Conservation (phyloP, 306 rosid genomes). For the Casuarina cunninghamiana region DNA sequence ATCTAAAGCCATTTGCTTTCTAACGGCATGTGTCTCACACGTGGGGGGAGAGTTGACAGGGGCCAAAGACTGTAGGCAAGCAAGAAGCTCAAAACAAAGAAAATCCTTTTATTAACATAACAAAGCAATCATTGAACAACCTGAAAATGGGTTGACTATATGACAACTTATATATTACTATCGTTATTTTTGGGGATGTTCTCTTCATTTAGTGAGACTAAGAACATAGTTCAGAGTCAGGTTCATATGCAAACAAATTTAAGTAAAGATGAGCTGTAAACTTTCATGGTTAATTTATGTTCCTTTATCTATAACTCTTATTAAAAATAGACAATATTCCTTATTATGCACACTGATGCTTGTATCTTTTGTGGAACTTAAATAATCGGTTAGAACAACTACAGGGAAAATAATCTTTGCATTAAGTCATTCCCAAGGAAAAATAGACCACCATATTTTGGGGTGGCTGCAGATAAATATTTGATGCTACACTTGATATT, state of each 20-base stretch:
- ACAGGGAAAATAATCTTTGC: not conserved
- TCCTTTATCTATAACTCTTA: not conserved
- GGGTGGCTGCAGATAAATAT: too few relatives aligned
- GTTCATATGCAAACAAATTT: not conserved
- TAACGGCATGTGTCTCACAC: slow-evolving; percentile 24
- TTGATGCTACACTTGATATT: not conserved
- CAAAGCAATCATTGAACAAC: not conserved
- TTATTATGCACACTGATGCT: not conserved
- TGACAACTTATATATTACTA: not conserved
- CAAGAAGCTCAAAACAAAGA: slow-evolving; percentile 1
- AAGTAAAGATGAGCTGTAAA: not conserved
- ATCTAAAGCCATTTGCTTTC: slow-evolving; percentile 60
- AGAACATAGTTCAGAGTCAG: not conserved
- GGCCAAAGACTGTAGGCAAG: slow-evolving; percentile 44
- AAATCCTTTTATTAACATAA: slow-evolving; percentile 7
- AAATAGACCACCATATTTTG: too few relatives aligned
- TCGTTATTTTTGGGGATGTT: not conserved
- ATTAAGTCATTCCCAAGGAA: too few relatives aligned
- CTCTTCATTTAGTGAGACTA: not conserved
- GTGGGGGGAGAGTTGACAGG: slow-evolving; percentile 12
- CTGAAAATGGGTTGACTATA: not conserved
- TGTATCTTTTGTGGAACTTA: not conserved
- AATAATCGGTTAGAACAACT: not conserved
- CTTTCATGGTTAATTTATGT: not conserved
- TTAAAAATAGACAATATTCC: not conserved